Conservation (phyloP, 2,329 filamentous ascomycete species). For the Alternaria gaisen region DNA sequence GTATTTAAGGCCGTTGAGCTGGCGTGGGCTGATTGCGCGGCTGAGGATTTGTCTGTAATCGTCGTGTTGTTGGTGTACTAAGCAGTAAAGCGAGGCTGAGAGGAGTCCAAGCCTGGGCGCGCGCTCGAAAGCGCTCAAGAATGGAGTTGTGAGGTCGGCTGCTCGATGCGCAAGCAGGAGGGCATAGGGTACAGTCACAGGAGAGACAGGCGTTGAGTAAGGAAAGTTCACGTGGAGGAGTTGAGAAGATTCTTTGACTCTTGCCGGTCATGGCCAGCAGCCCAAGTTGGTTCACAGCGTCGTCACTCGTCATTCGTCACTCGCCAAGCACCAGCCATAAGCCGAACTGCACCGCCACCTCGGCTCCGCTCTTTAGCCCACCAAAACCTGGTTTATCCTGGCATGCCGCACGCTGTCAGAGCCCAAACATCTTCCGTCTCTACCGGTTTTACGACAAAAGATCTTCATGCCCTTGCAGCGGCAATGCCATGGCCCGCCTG, state of each 20-base stretch:
- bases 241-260: conserved; percentile 17
- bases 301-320: conserved; percentile 21
- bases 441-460: conserved; percentile 24
- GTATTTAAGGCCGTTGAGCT: background rate
- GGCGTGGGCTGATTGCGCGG: conserved; percentile 20
- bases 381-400: conserved; percentile 17
- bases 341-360: conserved; percentile 23
- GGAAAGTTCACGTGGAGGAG: conserved; percentile 15
- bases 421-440: conserved; percentile 20
- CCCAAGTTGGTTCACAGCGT: conserved; percentile 14
- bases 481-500: conserved; percentile 40
- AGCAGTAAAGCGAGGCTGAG: conserved; percentile 28
- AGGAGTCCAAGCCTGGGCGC: conserved; percentile 33
- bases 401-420: conserved; percentile 6
- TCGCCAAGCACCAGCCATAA: conserved; percentile 13
- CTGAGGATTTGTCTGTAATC: conserved; percentile 17
- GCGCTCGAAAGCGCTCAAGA: conserved; percentile 37
- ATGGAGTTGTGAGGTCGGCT: conserved; percentile 6
- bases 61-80: conserved; percentile 10
- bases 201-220: conserved; percentile 6
- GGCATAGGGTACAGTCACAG: conserved; percentile 17
- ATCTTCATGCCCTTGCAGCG: conserved; percentile 45
- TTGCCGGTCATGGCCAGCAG: conserved; percentile 13
- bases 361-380: conserved; percentile 8
- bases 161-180: conserved; percentile 3